Conservation (phyloP, 257 asterid species). For the Ilex aquifolium region DNA sequence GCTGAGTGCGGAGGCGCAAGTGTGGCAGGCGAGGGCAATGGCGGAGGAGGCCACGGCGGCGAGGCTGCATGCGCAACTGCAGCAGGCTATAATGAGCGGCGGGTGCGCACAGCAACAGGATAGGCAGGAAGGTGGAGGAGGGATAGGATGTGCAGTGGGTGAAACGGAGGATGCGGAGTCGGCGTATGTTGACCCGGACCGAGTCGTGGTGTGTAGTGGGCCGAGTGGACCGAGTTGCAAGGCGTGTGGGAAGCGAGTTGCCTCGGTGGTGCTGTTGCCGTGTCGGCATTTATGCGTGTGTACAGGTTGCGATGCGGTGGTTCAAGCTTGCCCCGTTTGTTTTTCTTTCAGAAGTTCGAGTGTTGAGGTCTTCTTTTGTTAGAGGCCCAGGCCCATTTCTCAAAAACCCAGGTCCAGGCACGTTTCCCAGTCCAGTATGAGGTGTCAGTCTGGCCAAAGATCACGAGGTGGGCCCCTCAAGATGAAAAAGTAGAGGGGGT, state of each 20-base stretch:
- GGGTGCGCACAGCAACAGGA: constrained; percentile 12
- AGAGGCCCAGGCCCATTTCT: constrained; percentile 7
- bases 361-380: constrained; percentile 30
- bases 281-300: constrained; percentile 44
- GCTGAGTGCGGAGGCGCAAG: constrained; percentile 33
- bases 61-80: constrained; percentile 37
- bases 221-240: constrained; percentile 24
- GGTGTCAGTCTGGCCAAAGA: too few relatives aligned
- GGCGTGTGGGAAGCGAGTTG: constrained; percentile 31
- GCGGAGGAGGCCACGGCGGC: constrained; percentile 35
- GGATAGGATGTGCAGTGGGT: constrained; percentile 9
- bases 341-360: constrained; percentile 30
- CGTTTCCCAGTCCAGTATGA: neutral
- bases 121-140: constrained; percentile 16
- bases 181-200: constrained; percentile 42
- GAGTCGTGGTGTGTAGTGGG: constrained; percentile 25
- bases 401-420: neutral
- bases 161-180: constrained; percentile 52
- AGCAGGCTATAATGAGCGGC: constrained; percentile 27
- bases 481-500: too few relatives aligned
- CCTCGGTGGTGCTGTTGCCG: constrained; percentile 40
- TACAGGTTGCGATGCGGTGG: constrained; percentile 29
- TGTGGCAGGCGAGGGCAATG: constrained; percentile 37
- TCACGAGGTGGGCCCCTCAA: too few relatives aligned
- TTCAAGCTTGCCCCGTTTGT: constrained; percentile 39